These are phyloP conservation scores for Sarocladiaceae sp. DNA, from an alignment of 2,329 filamentous ascomycete species.

Conservation along the genomic window DNA sequence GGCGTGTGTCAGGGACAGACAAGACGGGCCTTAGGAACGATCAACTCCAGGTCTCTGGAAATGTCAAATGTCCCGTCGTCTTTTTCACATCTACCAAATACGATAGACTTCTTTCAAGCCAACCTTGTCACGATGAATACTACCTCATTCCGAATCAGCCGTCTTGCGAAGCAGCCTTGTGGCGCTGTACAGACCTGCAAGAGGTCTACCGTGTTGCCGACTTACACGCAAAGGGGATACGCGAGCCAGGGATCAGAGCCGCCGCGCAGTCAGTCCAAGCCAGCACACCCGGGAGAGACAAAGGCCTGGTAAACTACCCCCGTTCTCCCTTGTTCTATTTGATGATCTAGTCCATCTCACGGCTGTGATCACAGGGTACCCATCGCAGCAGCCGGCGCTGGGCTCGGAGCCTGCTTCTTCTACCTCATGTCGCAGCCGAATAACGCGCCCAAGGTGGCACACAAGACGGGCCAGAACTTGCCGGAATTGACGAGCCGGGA, in stretches of 20 bases:
- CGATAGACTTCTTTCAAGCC: no score
- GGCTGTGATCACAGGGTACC: not conserved
- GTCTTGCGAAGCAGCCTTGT: no score
- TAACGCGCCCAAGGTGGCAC: conserved; percentile 1
- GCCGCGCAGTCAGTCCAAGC: conserved; percentile 1
- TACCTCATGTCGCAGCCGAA: conserved; percentile 5
- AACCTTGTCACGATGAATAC: no score
- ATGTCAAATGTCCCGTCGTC: no score
- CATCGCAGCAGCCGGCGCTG: not conserved
- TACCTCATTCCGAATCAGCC: no score
- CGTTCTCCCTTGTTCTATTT: not conserved
- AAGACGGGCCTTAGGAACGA: no score
- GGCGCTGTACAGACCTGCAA: no score
- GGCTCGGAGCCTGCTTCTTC: conserved; percentile 1
- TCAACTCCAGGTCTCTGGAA: no score
- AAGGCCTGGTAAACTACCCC: conserved; percentile 3
- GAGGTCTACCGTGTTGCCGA: not conserved
- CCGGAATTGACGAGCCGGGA: conserved; percentile 1
- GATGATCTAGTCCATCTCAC: not conserved
- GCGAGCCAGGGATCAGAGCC: not conserved
- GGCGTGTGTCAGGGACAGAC: no score
- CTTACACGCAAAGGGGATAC: not conserved
- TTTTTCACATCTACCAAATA: not conserved
- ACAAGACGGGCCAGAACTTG: conserved; percentile 4
- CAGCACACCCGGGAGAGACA: conserved; percentile 3